Evolutionary conservation across 1,139 yeast genomes (phyloP).

Genomic region (Yamadazyma spencermartinsiae): DNA sequence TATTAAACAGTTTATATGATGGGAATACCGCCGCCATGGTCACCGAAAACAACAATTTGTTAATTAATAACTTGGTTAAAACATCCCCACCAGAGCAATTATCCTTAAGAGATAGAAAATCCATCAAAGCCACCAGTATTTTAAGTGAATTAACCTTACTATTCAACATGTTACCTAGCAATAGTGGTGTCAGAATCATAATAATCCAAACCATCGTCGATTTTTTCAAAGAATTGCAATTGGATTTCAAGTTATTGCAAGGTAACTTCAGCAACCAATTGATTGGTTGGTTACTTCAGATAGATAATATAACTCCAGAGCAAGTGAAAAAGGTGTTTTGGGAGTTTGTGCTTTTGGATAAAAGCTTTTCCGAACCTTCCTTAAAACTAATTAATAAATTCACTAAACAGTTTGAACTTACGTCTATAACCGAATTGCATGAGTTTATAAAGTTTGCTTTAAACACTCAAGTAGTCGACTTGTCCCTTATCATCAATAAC

Average conservation of each 20-base stretch:
- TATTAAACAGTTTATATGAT: slow-evolving; percentile 33
- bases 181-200: slow-evolving; percentile 33
- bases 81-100: slow-evolving; percentile 41
- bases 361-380: slow-evolving; percentile 27
- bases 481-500: slow-evolving; percentile 44
- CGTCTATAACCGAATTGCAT: slow-evolving; percentile 30
- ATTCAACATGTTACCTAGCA: slow-evolving; percentile 44
- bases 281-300: slow-evolving; percentile 33
- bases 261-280: slow-evolving; percentile 39
- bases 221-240: slow-evolving; percentile 31
- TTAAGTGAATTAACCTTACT: slow-evolving; percentile 44
- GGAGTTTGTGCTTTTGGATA: slow-evolving; percentile 41
- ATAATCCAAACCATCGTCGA: slow-evolving; percentile 35
- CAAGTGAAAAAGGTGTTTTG: slow-evolving; percentile 37
- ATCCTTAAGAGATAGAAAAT: slow-evolving; percentile 48
- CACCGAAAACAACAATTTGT: slow-evolving; percentile 18
- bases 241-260: slow-evolving; percentile 38
- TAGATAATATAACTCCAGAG: slow-evolving; percentile 29
- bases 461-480: slow-evolving; percentile 42
- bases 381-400: slow-evolving; percentile 39
- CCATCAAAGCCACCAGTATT: slow-evolving; percentile 44
- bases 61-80: slow-evolving; percentile 33
- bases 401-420: slow-evolving; percentile 27
- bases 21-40: slow-evolving; percentile 27
- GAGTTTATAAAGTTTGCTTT: slow-evolving; percentile 40